Conservation (phyloP, 2,329 filamentous ascomycete genomes). For the Stachybotrys chartarum region DNA sequence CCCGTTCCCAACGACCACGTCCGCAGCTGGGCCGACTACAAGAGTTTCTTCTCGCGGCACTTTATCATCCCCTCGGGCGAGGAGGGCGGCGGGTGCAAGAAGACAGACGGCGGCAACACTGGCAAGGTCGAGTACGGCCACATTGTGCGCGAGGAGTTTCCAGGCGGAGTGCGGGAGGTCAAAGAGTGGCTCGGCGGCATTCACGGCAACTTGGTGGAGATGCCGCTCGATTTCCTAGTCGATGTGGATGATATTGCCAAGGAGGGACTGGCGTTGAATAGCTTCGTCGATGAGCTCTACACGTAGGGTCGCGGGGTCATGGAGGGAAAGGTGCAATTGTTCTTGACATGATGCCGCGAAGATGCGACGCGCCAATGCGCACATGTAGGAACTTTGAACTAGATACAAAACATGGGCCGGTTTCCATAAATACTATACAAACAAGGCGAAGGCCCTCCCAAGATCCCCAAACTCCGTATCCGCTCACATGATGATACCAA, state of each 20-base stretch:
- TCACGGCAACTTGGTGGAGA: constrained; percentile 87
- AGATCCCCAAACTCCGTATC: constrained; percentile 17
- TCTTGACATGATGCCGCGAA: not conserved
- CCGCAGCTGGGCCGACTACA: constrained; percentile 16
- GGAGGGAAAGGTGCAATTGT: not conserved
- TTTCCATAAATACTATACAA: constrained; percentile 9
- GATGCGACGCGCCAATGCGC: not conserved
- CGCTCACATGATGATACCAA: not conserved
- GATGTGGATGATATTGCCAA: constrained; percentile 86
- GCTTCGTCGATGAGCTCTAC: constrained; percentile 81
- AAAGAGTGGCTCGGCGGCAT: constrained; percentile 70
- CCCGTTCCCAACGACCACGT: constrained; percentile 82
- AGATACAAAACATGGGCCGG: not conserved
- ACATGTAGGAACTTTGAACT: not conserved
- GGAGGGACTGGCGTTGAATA: constrained; percentile 77
- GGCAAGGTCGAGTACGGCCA: constrained; percentile 83
- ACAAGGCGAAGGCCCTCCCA: constrained; percentile 6
- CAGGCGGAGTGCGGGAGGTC: constrained; percentile 64
- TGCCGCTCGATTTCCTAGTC: constrained; percentile 78
- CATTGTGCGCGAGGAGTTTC: constrained; percentile 65
- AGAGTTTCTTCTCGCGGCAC: not conserved
- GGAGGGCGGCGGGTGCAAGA: constrained; percentile 69
- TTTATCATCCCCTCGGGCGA: constrained; percentile 75
- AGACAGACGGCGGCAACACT: constrained; percentile 61
- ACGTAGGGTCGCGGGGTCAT: constrained; percentile 36